Percentiles rank a stretch among this genome's conserved stretches.
These are phyloP conservation scores for Crinitomyces ghanaensis DNA, from an alignment of 805 yeast genomes.

Conservation along the genomic window DNA sequence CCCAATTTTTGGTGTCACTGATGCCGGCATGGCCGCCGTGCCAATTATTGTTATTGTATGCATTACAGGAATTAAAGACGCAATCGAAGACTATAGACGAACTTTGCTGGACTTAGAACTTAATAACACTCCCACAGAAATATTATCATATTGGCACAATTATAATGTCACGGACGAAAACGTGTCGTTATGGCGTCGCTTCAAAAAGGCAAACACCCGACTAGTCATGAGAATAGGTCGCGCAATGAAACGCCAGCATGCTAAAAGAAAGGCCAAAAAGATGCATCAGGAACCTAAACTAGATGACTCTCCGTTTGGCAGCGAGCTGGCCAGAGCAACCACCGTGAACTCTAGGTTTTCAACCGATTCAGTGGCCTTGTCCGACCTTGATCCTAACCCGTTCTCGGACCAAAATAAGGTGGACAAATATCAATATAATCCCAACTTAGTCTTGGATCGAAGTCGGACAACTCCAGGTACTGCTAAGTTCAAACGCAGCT, in stretches of 20 bases:
- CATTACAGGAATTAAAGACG: constrained; percentile 69
- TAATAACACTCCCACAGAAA: constrained; percentile 58
- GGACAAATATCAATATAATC: constrained; percentile 1
- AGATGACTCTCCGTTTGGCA: constrained; percentile 5
- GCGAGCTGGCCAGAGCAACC: constrained; percentile 12
- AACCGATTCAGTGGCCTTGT: constrained; percentile 8
- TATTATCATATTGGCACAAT: constrained; percentile 44
- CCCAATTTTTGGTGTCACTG: constrained; percentile 62
- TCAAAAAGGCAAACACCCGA: constrained; percentile 48
- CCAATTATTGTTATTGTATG: constrained; percentile 71
- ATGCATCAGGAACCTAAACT: constrained; percentile 1
- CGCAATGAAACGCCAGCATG: constrained; percentile 3
- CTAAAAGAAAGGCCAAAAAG: constrained; percentile 6
- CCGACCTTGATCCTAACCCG: constrained; percentile 8
- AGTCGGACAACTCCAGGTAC: constrained; percentile 21
- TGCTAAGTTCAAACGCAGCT: constrained; percentile 39
- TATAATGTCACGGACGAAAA: constrained; percentile 46
- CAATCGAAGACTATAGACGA: constrained; percentile 66
- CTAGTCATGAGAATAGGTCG: constrained; percentile 9
- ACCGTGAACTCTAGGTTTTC: constrained; percentile 18
- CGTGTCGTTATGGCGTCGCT: constrained; percentile 54
- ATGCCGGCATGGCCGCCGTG: constrained; percentile 67
- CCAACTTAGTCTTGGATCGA: constrained; percentile 19
- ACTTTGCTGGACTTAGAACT: constrained; percentile 54
- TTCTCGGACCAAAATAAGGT: constrained; percentile 4